A percentile compares a stretch with the other conserved stretches of the same genome.
phyloP scores from a whole-genome alignment of 352 stramenopile genomes.

The Phytopythium cucurbitacearum region DNA sequence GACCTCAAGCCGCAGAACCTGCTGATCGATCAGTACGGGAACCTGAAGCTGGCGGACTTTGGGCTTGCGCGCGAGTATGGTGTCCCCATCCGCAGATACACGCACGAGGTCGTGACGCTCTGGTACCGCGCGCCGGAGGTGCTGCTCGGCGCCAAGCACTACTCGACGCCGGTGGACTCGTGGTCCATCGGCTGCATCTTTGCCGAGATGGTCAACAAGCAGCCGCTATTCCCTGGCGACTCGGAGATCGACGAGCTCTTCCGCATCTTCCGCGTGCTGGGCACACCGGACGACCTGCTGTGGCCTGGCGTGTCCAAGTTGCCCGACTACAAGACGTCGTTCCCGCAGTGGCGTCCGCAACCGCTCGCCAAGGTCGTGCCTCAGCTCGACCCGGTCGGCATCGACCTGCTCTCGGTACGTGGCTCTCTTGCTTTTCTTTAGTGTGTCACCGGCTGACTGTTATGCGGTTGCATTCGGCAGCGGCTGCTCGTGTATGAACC shows the following conservation, averaged over 20 bases:
- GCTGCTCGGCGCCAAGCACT: slow-evolving; percentile 91
- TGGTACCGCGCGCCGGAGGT: slow-evolving; percentile 96
- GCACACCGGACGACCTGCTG: slow-evolving; percentile 94
- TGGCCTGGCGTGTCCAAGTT: slow-evolving; percentile 97
- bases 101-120: slow-evolving; percentile 93
- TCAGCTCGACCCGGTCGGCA: slow-evolving; percentile 67
- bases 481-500: slow-evolving; percentile 81
- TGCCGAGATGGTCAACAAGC: slow-evolving; percentile 91
- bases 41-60: slow-evolving; percentile 92
- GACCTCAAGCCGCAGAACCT: slow-evolving; percentile 98
- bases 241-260: slow-evolving; percentile 99
- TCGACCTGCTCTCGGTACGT: slow-evolving; percentile 79
- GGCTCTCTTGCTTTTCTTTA: slow-evolving; percentile 1
- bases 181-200: slow-evolving; percentile 94
- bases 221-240: slow-evolving; percentile 89
- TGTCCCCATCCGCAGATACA: slow-evolving; percentile 88
- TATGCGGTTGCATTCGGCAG: slow-evolving; percentile 22
- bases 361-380: slow-evolving; percentile 86
- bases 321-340: slow-evolving; percentile 97
- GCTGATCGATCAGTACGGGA: slow-evolving; percentile 83
- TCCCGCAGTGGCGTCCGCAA: slow-evolving; percentile 96
- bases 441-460: slow-evolving; percentile 1
- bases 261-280: slow-evolving; percentile 97
- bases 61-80: slow-evolving; percentile 88
- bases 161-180: slow-evolving; percentile 91